Conservation (phyloP, 2,329 filamentous ascomycete species). For the Clonostachys byssicola region DNA sequence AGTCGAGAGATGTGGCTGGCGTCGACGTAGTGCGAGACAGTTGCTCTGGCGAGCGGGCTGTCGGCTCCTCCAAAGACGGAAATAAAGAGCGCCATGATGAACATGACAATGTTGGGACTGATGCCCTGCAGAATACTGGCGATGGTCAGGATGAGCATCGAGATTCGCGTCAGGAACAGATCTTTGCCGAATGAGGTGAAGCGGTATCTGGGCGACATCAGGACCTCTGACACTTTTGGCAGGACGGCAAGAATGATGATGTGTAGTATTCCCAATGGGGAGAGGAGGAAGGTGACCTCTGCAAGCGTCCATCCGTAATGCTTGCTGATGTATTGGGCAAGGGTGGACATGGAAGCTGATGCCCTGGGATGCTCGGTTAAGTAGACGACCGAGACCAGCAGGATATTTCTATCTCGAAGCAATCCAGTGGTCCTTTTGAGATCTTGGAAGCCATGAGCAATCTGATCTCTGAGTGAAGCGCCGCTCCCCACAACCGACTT, state of each 20-base stretch:
- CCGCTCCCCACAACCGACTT: neutral
- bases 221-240: conserved; percentile 23
- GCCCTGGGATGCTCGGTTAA: conserved; percentile 29
- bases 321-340: conserved; percentile 37
- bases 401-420: conserved; percentile 26
- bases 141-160: conserved; percentile 22
- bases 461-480: conserved; percentile 14
- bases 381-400: conserved; percentile 30
- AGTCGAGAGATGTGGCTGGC: conserved; percentile 30
- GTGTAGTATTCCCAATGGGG: conserved; percentile 31
- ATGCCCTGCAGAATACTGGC: conserved; percentile 26
- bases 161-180: conserved; percentile 23
- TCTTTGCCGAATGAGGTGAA: conserved; percentile 29
- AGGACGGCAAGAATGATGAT: conserved; percentile 27
- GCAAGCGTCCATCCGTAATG: conserved; percentile 37
- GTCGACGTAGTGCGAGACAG: conserved; percentile 30
- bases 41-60: conserved; percentile 30
- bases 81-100: conserved; percentile 29
- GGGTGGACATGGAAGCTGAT: conserved; percentile 23
- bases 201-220: conserved; percentile 24
- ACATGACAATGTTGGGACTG: conserved; percentile 22
- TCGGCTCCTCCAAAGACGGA: conserved; percentile 29
- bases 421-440: conserved; percentile 24
- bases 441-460: conserved; percentile 20
- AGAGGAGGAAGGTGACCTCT: conserved; percentile 33